These are phyloP conservation scores for Kwoniella botswanensis DNA, from an alignment of 768 basidiomycete species.

Conservation along the genomic window DNA sequence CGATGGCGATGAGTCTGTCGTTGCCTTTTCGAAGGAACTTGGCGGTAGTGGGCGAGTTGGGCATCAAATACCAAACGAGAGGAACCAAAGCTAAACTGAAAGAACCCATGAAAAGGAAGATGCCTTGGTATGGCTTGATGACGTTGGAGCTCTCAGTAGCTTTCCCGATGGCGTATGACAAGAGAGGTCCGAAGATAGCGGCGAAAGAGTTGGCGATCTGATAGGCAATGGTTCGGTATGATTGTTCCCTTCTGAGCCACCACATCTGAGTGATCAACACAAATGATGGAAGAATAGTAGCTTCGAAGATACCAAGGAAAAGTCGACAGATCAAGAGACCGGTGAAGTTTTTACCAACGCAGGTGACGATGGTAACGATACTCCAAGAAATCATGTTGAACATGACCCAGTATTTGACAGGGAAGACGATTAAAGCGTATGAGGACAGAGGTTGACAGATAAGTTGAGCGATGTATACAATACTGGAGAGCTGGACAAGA, in stretches of 20 bases:
- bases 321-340: slow-evolving; percentile 61
- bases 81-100: slow-evolving; percentile 46
- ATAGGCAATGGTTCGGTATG: slow-evolving; percentile 38
- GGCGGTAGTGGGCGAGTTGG: slow-evolving; percentile 54
- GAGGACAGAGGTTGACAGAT: slow-evolving; percentile 46
- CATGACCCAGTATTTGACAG: slow-evolving; percentile 56
- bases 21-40: slow-evolving; percentile 52
- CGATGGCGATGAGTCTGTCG: slow-evolving; percentile 54
- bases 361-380: slow-evolving; percentile 28
- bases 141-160: slow-evolving; percentile 18
- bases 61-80: slow-evolving; percentile 49
- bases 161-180: slow-evolving; percentile 44
- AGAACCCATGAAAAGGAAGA: slow-evolving; percentile 53
- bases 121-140: slow-evolving; percentile 49
- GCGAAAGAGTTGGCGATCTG: slow-evolving; percentile 44
- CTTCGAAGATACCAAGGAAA: slow-evolving; percentile 63
- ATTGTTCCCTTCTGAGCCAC: slow-evolving; percentile 48
- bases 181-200: slow-evolving; percentile 44
- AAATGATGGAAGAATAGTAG: slow-evolving; percentile 63
- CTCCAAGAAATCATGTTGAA: slow-evolving; percentile 45
- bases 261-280: slow-evolving; percentile 61
- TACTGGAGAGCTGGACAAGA: neutral
- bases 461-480: slow-evolving; percentile 47
- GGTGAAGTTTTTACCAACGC: slow-evolving; percentile 40
- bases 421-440: slow-evolving; percentile 49